These are phyloP conservation scores for Annulohypoxylon maeteangense DNA, from an alignment of 495 filamentous ascomycete genomes.

Conservation along the genomic window DNA sequence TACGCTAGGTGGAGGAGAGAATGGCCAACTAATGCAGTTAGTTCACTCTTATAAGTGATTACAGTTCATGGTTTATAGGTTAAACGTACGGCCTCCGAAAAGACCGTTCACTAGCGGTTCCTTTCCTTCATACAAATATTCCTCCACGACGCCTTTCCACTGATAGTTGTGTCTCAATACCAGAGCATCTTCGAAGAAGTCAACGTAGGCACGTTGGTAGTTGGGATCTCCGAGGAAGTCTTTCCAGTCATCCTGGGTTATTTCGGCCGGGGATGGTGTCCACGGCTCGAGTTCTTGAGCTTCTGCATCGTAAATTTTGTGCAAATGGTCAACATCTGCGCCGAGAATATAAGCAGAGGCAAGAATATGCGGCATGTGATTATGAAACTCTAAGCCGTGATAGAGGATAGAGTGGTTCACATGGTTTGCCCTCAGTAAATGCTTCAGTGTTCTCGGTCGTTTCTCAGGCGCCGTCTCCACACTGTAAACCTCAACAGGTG, in stretches of 20 bases:
- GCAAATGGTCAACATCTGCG: slow-evolving; percentile 74
- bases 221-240: slow-evolving; percentile 78
- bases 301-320: slow-evolving; percentile 82
- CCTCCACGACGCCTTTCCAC: slow-evolving; percentile 79
- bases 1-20: slow-evolving; percentile 91
- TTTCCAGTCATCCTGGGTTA: slow-evolving; percentile 85
- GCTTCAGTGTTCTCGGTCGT: slow-evolving; percentile 83
- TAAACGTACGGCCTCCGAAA: slow-evolving; percentile 77
- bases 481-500: slow-evolving; percentile 76
- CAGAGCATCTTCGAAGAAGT: slow-evolving; percentile 91
- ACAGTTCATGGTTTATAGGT: not conserved
- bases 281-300: slow-evolving; percentile 78
- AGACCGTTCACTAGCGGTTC: slow-evolving; percentile 82
- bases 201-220: slow-evolving; percentile 89
- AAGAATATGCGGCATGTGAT: slow-evolving; percentile 87
- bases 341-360: slow-evolving; percentile 87
- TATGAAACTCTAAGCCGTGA: slow-evolving; percentile 81
- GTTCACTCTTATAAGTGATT: slow-evolving; percentile 5
- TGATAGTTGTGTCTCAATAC: slow-evolving; percentile 78
- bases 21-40: slow-evolving; percentile 73
- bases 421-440: slow-evolving; percentile 91
- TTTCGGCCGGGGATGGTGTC: slow-evolving; percentile 83
- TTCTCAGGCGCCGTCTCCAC: slow-evolving; percentile 84
- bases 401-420: slow-evolving; percentile 86
- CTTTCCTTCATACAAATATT: slow-evolving; percentile 79